These are phyloP conservation scores for Phytophthora sp. DNA, from an alignment of 352 stramenopile genomes.

Conservation along the genomic window DNA sequence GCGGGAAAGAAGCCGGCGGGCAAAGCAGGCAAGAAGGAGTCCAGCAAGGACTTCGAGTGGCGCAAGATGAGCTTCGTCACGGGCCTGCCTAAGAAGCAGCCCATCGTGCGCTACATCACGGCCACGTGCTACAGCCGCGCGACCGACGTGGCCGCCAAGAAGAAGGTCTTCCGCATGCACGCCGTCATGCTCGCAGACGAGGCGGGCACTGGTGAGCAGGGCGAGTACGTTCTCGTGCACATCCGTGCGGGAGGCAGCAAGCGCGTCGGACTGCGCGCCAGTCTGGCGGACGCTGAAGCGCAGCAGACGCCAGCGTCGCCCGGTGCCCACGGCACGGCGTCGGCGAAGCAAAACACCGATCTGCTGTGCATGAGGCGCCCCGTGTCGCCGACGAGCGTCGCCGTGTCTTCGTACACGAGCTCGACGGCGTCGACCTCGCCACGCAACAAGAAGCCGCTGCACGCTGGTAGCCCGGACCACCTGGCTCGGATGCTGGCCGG, in stretches of 20 bases:
- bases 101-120: slow-evolving; percentile 78
- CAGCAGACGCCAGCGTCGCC: slow-evolving; percentile 28
- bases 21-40: slow-evolving; percentile 44
- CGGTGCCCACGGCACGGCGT: slow-evolving; percentile 1
- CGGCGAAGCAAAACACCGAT: slow-evolving; percentile 12
- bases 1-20: slow-evolving; percentile 24
- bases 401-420: slow-evolving; percentile 49
- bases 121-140: slow-evolving; percentile 76
- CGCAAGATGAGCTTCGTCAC: slow-evolving; percentile 87
- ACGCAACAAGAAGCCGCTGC: slow-evolving; percentile 51
- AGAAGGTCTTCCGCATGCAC: slow-evolving; percentile 85
- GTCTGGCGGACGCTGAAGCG: slow-evolving; percentile 19
- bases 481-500: slow-evolving; percentile 12
- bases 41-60: slow-evolving; percentile 82
- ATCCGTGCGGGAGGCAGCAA: slow-evolving; percentile 76
- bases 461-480: slow-evolving; percentile 24
- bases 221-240: slow-evolving; percentile 75
- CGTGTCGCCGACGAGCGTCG: slow-evolving; percentile 43
- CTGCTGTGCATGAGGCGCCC: slow-evolving; percentile 34
- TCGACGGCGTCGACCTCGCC: slow-evolving; percentile 48
- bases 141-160: slow-evolving; percentile 57
- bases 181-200: slow-evolving; percentile 74
- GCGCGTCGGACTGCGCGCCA: slow-evolving; percentile 65
- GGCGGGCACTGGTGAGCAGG: slow-evolving; percentile 47
- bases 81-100: slow-evolving; percentile 75